A percentile compares a stretch with the other conserved stretches of the same genome.
Evolutionary conservation across 768 basidiomycete species (phyloP).

Genomic region (Auriculariales sp.): DNA sequence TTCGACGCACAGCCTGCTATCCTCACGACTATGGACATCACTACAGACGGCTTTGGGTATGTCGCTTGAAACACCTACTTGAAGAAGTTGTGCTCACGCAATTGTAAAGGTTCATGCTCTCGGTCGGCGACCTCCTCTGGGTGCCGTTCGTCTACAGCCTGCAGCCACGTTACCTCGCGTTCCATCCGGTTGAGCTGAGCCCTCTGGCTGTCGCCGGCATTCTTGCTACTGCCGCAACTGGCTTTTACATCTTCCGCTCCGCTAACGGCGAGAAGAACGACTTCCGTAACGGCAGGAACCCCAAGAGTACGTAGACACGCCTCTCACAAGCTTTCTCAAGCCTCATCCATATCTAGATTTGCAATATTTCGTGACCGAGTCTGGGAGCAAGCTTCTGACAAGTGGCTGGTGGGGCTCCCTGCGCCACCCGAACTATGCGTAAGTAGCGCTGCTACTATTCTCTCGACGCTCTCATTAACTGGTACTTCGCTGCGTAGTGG

Average conservation of each 20-base stretch:
- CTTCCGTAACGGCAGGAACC: conserved; percentile 85
- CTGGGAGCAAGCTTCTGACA: conserved; percentile 80
- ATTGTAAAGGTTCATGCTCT: conserved; percentile 96
- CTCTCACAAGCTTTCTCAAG: neutral
- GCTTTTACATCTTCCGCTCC: conserved; percentile 82
- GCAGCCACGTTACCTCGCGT: conserved; percentile 92
- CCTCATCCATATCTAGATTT: conserved; percentile 37
- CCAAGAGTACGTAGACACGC: conserved; percentile 51
- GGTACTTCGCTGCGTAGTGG: conserved; percentile 30
- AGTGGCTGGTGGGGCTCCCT: conserved; percentile 97
- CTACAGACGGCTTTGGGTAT: conserved; percentile 95
- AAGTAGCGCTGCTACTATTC: conserved; percentile 11
- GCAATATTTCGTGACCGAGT: conserved; percentile 61
- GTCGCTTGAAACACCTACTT: no score
- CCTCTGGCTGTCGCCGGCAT: conserved; percentile 39
- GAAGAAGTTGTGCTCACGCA: no score
- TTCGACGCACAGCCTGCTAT: conserved; percentile 53
- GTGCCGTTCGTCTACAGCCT: conserved; percentile 90
- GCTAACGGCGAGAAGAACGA: conserved; percentile 92
- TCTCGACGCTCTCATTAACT: conserved; percentile 2
- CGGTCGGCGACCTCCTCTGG: conserved; percentile 84
- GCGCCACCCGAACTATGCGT: conserved; percentile 88
- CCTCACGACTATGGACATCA: conserved; percentile 95
- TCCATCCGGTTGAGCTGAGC: conserved; percentile 69
- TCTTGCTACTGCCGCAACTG: conserved; percentile 46